Percentiles rank a stretch among this genome's conserved stretches.
phyloP scores from a whole-genome alignment of 495 filamentous ascomycete genomes.

The Hypomontagnella monticulosa region DNA sequence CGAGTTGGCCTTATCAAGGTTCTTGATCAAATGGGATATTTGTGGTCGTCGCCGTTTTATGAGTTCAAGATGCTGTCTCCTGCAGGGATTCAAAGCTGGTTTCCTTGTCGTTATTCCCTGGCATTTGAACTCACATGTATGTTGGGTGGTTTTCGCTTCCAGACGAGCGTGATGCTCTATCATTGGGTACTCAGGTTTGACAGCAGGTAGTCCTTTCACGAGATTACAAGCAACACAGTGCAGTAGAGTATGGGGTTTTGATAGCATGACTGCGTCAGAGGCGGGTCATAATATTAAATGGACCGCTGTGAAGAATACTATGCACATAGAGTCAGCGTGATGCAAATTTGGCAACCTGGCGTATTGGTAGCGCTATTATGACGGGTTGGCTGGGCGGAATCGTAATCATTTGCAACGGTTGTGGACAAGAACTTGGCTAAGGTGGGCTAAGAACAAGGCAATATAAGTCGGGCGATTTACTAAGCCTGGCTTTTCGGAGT shows the following conservation, averaged over 20 bases:
- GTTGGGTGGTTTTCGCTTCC: not conserved
- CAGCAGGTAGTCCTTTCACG: constrained; percentile 19
- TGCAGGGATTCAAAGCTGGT: not conserved
- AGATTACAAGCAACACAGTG: constrained; percentile 19
- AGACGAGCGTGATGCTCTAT: constrained; percentile 21
- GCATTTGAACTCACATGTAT: not conserved
- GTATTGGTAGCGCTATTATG: constrained; percentile 16
- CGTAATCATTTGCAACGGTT: constrained; percentile 24
- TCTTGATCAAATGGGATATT: no score
- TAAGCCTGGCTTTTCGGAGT: constrained; percentile 18
- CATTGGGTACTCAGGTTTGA: constrained; percentile 24
- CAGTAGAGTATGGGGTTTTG: not conserved
- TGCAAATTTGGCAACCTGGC: constrained; percentile 25
- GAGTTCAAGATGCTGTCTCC: no score
- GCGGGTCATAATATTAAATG: constrained; percentile 28
- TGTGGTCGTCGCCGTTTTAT: not conserved
- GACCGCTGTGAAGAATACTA: constrained; percentile 6
- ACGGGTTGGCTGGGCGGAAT: not conserved
- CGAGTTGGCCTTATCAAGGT: no score
- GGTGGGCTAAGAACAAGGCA: constrained; percentile 15
- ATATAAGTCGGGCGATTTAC: constrained; percentile 23
- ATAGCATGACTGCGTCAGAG: constrained; percentile 35
- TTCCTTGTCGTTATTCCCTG: not conserved
- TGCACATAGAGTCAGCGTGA: constrained; percentile 10
- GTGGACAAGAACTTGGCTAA: constrained; percentile 32